Evolutionary conservation across 2,329 filamentous ascomycete genomes (phyloP), one percentile per base, ranked within the genome.

Genomic region (Colletotrichum nymphaeae): DNA sequence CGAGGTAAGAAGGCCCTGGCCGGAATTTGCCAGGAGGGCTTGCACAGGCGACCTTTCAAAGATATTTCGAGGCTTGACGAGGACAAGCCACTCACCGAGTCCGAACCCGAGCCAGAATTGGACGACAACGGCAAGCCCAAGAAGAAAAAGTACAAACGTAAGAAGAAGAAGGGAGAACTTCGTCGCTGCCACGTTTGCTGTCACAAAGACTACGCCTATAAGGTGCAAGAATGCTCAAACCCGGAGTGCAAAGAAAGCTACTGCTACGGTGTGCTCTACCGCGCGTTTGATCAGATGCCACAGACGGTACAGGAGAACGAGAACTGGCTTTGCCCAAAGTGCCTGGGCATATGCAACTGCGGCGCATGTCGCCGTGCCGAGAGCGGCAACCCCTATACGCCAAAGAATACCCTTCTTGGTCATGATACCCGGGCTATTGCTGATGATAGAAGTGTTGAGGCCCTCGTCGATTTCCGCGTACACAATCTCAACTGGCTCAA

Each of bases 221-320:
- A 95, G 78, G 90, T 98, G 75, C 94, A 94, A 2, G 89, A 91
- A 64, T 99, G 97, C 82, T 92, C 91, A 0, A 92, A 86, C 49
- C 84, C 85, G 3, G 89, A 88, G 9, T 98, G 97, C 78, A 87
- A 88, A 14, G 87, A 93, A 68, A 91, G 90, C 0, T 99, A 97
- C 80, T 98, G 97, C 81, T 99, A 97, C 79, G 96, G 96, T n/a
- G 93, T 93, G 19, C 87, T 99, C 1, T 98, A 95, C 83, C 89
- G 97, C 68, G 95, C 94, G 0, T 98, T 98, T 79, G 96, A 98
- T 80, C 90, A 95, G 80, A 93, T 95, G 89, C 97, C 97, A 0
- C 91, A 96, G 77, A 87, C 91, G 24, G 90, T 95, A 1, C 93
- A 98, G 88, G 92, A 97, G 79, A 88, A 94, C 75, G 90, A 92